phyloP scores from a whole-genome alignment of 2,329 filamentous ascomycete genomes.

The Dactylonectria estremocensis region DNA sequence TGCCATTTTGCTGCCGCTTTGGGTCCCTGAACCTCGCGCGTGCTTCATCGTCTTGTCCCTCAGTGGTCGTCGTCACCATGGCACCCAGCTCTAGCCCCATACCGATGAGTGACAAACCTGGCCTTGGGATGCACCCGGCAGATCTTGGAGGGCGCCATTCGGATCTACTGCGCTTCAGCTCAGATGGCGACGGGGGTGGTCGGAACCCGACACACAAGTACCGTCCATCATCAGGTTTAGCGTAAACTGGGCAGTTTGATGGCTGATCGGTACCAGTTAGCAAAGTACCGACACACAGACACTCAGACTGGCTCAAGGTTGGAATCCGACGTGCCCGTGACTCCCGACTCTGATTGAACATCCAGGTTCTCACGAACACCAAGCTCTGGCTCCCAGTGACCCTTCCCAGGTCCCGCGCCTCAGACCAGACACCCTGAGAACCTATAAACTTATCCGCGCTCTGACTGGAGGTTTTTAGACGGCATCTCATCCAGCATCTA shows the following conservation, averaged over 20 bases:
- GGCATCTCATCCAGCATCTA: conserved; percentile 5
- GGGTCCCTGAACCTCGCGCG: conserved; percentile 25
- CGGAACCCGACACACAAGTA: conserved; percentile 20
- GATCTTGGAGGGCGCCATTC: conserved; percentile 28
- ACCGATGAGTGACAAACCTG: conserved; percentile 25
- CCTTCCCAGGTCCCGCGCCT: not conserved
- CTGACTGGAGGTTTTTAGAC: conserved; percentile 7
- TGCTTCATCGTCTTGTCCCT: conserved; percentile 15
- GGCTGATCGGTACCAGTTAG: conserved; percentile 15
- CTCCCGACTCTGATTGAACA: not conserved
- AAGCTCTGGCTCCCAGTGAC: not conserved
- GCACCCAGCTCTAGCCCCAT: conserved; percentile 18
- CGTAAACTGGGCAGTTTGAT: conserved; percentile 19
- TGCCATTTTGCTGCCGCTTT: conserved; percentile 14
- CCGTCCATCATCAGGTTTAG: conserved; percentile 9
- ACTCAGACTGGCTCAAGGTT: not conserved
- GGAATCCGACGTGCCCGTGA: too few species aligned
- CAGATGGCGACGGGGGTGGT: conserved; percentile 15
- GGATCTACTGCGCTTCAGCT: conserved; percentile 28
- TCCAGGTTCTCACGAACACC: conserved; percentile 19
- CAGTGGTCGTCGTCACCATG: conserved; percentile 16
- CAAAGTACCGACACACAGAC: conserved; percentile 14
- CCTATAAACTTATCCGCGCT: not conserved
- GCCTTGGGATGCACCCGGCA: conserved; percentile 16
- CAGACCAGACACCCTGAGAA: not conserved